Evolutionary conservation across 768 basidiomycete genomes (phyloP), one percentile per base, ranked within the genome.

Genomic region (Mrakia gelida): DNA sequence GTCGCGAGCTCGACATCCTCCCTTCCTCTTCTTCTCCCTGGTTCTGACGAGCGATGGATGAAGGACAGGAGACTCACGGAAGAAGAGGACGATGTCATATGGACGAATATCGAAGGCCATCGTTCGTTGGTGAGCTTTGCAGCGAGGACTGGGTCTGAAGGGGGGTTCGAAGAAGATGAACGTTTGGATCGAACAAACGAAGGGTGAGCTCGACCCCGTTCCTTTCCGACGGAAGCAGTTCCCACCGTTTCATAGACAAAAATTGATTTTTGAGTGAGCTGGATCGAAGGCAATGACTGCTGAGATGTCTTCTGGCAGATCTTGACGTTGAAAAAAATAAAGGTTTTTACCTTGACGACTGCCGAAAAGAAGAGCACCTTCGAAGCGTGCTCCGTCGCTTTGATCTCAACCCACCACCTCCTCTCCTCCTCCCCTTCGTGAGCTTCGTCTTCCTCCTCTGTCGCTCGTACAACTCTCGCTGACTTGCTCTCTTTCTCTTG

Each of bases 31-130:
- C n/a, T 2, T 26, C 67, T 2, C 26, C 67, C 30, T 65, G 15
- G 2, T 52, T 52, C 49, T 10, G 11, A 21, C 32, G 18, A 21
- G 63, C 30, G 63, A 43, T 23, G 26, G 34, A 26, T 34, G 41
- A 30, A 30, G 3, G 41, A 30, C 0, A 70, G 67, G 7, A 43
- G 34, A 70, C 67, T 70, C 41, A 70, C 67, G 23, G 38, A 70
- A 70, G 67, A 70, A 70, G 67, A 70, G 67, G 21, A 70, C 67
- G 34, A 70, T 41, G 41, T 70, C 67, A 38, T 70, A 70, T 9
- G 67, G 67, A 13, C 67, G 67, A 38, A 70, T 70, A 41, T 70
- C 67, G 11, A 70, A 41, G 34, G 34, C 67, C 30, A 26, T 34
- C 34, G 15, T 30, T 30, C 28, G 23, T 30, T 21, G 38, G 8